Base-by-base conservation (phyloP, 129 eudicot genomes). In the Solidago caesia region DNA sequence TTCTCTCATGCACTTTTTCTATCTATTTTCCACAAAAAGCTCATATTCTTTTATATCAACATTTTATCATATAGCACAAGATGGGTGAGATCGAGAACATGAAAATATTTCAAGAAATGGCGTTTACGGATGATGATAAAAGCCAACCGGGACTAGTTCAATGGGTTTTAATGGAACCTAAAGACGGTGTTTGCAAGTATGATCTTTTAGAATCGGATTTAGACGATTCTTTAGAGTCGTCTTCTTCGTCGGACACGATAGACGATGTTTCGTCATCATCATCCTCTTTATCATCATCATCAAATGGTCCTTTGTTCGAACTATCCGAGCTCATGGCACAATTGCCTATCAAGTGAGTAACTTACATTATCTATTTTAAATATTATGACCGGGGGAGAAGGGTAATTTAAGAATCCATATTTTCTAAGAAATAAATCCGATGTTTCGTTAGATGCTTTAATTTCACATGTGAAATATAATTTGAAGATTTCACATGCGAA, bases 281-380 rank as follows among this genome's bases (percentile, higher is more conserved):
- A 6, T 58, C 83, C 33, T 67, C 67, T 25, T 63, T 77, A 10
- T 52, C 81, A 47, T 51, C 62, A 25, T 65, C 80, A 27, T 68
- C 81, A 33, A 39, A 66, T 41, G 88, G 89, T 15, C 89, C 97
- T 73, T 78, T 91, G 25, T 91, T 62, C 71, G 84, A 88, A 72
- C 76, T 91, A 65, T 77, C 89, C 39, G 95, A 88, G 14, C 95
- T 91, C 81, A 91, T 91, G 97, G 82, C 81, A 57, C 91, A 88
- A 58, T 86, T 91, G 14, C 97, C 97, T 33, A 86, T 91, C 89
- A 91, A 91, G 96, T 90, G 70, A 89, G 96, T 66, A 81, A 25
- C 44, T 48, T 7, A 5, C n/a, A 64, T 5, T 26, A 15, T 64
- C 49, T 65, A 15, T 8, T 2, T 6, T 15, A 2, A 41, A 59